Evolutionary conservation across 352 stramenopile species (phyloP).

Genomic region (Thraustochytrium sp.): DNA sequence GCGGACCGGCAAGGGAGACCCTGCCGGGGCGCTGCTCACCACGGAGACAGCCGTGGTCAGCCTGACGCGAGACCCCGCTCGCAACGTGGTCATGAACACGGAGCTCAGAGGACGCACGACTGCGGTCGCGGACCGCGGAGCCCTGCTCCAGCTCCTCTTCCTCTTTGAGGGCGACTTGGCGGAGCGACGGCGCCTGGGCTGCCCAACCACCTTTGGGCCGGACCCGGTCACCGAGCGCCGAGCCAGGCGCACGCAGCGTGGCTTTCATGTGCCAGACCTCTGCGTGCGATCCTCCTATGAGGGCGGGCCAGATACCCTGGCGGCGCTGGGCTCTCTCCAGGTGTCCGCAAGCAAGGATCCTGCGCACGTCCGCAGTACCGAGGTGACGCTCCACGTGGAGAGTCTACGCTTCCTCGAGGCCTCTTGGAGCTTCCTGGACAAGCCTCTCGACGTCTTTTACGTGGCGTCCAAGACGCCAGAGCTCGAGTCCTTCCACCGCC

Average conservation of each 20-base stretch:
- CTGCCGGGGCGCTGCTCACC: background rate
- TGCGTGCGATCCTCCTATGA: background rate
- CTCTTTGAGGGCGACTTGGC: slow-evolving; percentile 6
- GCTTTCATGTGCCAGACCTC: background rate
- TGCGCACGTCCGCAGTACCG: background rate
- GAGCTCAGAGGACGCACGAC: background rate
- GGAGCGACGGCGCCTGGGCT: background rate
- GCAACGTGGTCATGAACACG: background rate
- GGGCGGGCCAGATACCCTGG: background rate
- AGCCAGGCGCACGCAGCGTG: background rate
- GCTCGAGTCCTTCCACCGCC: background rate
- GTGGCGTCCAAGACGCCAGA: background rate
- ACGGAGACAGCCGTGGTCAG: background rate
- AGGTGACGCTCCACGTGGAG: background rate
- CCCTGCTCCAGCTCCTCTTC: background rate
- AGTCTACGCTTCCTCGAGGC: background rate
- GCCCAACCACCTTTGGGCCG: background rate
- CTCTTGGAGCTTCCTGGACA: background rate
- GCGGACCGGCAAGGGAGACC: too few relatives aligned
- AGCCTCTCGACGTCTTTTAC: background rate
- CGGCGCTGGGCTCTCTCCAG: background rate
- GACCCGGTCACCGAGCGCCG: background rate
- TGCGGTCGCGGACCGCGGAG: background rate
- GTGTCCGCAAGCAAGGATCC: background rate
- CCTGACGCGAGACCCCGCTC: background rate